These are phyloP conservation scores for Solanum acaule DNA, from an alignment of 257 asterid genomes.

Conservation along the genomic window DNA sequence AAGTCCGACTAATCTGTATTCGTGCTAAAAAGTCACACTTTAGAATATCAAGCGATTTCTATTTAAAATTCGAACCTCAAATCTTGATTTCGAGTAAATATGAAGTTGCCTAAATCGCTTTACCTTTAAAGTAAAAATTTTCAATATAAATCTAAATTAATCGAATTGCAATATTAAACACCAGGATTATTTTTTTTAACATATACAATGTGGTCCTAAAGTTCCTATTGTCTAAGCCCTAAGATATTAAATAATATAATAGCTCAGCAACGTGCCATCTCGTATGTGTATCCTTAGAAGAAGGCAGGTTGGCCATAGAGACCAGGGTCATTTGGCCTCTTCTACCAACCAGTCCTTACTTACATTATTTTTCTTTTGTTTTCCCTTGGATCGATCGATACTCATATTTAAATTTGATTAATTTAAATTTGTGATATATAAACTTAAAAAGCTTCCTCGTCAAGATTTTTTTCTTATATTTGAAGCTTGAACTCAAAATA, in stretches of 20 bases:
- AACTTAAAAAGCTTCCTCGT: accelerated
- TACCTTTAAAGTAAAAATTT: neutral
- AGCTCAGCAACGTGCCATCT: neutral
- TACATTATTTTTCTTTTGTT: neutral
- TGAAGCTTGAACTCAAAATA: neutral
- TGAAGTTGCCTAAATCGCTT: neutral
- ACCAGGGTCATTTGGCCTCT: neutral
- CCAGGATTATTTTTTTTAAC: no score
- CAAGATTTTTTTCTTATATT: neutral
- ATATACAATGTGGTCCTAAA: neutral
- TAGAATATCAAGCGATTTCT: neutral
- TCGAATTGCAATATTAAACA: neutral
- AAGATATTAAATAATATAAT: neutral
- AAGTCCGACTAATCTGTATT: neutral
- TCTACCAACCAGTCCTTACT: neutral
- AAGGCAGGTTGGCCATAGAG: neutral
- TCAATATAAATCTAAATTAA: neutral
- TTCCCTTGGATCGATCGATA: accelerated
- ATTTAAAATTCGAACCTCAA: neutral
- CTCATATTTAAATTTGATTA: neutral
- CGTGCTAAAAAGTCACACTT: neutral
- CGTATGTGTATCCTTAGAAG: neutral
- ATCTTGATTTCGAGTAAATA: accelerated
- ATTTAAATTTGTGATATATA: neutral
- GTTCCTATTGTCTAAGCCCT: neutral